phyloP scores from a whole-genome alignment of 768 basidiomycete species.

The Lyophyllum shimeji region DNA sequence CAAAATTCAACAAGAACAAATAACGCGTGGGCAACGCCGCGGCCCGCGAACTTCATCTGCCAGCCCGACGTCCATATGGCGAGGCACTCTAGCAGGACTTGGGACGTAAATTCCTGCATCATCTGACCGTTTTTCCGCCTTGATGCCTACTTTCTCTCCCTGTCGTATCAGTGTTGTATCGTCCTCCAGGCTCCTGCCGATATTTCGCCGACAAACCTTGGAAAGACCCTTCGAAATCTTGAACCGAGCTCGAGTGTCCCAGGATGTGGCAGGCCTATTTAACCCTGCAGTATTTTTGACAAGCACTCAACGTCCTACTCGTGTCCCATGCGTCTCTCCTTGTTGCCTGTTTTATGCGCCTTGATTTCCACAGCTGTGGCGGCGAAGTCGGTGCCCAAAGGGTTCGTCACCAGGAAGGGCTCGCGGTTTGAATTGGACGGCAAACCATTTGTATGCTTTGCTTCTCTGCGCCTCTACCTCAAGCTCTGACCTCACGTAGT shows the following conservation, averaged over 20 bases:
- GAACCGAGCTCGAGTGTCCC: neutral
- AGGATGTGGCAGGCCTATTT: neutral
- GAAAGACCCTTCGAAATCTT: conserved; percentile 8
- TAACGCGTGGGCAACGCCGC: no score
- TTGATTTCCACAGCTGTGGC: conserved; percentile 8
- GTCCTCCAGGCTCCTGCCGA: conserved; percentile 9
- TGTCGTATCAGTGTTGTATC: no score
- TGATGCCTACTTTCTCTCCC: neutral
- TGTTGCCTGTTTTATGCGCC: conserved; percentile 4
- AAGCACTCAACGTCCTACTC: neutral
- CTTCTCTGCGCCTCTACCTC: neutral
- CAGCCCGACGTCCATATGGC: neutral
- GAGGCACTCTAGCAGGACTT: neutral
- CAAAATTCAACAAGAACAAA: neutral
- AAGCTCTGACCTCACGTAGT: conserved; percentile 16
- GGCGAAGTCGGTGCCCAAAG: conserved; percentile 27
- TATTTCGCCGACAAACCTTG: conserved; percentile 22
- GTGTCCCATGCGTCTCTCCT: conserved; percentile 8
- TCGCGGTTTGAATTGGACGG: conserved; percentile 45
- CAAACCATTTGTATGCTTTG: conserved; percentile 43
- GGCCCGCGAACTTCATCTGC: no score
- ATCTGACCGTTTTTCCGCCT: neutral
- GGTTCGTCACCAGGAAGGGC: conserved; percentile 44
- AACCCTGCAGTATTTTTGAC: neutral
- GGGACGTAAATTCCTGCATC: neutral